Percentiles rank a stretch among this genome's conserved stretches.
phyloP scores from a whole-genome alignment of 768 basidiomycete species.

The Pleurotus salmoneostramineus region DNA sequence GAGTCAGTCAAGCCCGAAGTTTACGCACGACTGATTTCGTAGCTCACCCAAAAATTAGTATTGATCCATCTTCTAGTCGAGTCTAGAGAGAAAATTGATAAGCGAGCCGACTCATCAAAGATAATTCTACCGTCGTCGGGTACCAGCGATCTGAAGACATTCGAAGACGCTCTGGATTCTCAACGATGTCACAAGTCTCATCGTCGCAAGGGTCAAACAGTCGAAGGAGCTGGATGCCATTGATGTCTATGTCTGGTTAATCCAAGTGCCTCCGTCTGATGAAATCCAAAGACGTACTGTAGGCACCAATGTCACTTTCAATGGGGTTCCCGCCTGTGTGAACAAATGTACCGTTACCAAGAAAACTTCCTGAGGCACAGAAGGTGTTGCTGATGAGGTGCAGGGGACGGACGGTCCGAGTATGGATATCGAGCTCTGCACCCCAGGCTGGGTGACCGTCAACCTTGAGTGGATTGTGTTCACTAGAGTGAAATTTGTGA shows the following conservation, averaged over 20 bases:
- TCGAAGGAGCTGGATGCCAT: conserved; percentile 31
- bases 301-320: conserved; percentile 9
- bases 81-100: conserved; percentile 3
- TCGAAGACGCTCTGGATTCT: conserved; percentile 26
- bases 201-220: conserved; percentile 36
- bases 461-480: conserved; percentile 34
- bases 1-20: too few relatives aligned
- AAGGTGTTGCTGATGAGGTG: conserved; percentile 33
- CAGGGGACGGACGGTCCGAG: conserved; percentile 29
- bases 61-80: conserved; percentile 17
- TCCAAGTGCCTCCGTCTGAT: neutral
- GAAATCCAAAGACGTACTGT: neutral
- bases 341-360: conserved; percentile 38
- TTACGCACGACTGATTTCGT: neutral
- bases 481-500: neutral
- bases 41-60: conserved; percentile 15
- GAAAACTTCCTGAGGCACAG: conserved; percentile 37
- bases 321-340: conserved; percentile 13
- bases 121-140: conserved; percentile 27
- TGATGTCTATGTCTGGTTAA: neutral
- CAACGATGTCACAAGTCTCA: conserved; percentile 27
- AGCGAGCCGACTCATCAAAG: neutral
- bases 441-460: conserved; percentile 45
- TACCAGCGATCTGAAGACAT: conserved; percentile 37
- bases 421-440: conserved; percentile 36